phyloP scores from a whole-genome alignment of 331 rosid genomes.

The Prunus yedoensis region DNA sequence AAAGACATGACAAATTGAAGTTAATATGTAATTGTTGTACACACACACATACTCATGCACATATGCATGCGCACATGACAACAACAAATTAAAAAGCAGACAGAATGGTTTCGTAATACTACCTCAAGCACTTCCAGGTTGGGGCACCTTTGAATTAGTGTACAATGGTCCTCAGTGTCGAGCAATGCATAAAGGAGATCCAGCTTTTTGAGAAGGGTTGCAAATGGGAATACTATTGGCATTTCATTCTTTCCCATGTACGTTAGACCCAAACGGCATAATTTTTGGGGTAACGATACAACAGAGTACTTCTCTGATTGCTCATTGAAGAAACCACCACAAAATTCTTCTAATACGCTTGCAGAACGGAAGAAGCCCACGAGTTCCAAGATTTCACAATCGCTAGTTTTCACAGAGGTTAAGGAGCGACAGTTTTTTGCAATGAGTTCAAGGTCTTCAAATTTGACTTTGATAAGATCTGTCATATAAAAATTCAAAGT shows the following conservation, averaged over 20 bases:
- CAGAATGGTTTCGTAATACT: constrained; percentile 2
- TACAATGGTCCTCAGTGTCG: constrained; percentile 89
- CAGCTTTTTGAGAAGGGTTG: constrained; percentile 62
- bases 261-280: constrained; percentile 72
- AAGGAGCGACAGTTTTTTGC: constrained; percentile 78
- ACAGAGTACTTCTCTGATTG: constrained; percentile 49
- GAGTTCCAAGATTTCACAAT: constrained; percentile 70
- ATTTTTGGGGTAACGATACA: constrained; percentile 55
- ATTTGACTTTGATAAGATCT: constrained; percentile 46
- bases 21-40: not conserved
- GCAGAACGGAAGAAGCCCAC: constrained; percentile 70
- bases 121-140: constrained; percentile 91
- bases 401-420: constrained; percentile 70
- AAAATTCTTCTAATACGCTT: constrained; percentile 68
- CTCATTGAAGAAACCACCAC: constrained; percentile 76
- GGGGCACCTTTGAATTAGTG: constrained; percentile 79
- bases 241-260: constrained; percentile 76
- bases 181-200: constrained; percentile 90
- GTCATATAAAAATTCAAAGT: constrained; percentile 86
- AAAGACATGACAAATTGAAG: not conserved
- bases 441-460: constrained; percentile 79
- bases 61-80: not conserved
- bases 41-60: not conserved
- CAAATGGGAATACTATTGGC: constrained; percentile 72
- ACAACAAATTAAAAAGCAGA: not conserved